Conservation (phyloP, 129 eudicot genomes). For the Lonicera japonica region DNA sequence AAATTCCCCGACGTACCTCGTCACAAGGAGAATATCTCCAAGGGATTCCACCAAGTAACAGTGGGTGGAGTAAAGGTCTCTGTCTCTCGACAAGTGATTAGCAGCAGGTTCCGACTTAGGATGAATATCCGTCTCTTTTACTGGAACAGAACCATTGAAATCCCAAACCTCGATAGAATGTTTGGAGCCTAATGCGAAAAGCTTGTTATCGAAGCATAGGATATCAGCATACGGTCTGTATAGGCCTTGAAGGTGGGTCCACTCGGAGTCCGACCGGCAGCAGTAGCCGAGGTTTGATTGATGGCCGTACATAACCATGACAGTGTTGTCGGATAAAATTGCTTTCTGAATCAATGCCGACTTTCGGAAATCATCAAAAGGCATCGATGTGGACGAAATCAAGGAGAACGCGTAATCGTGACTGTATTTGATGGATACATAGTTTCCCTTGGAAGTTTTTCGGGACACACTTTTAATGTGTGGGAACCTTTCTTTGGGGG, state of each 20-base stretch:
- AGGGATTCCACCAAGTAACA: constrained; percentile 8
- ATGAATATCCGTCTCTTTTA: not conserved
- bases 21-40: constrained; percentile 1
- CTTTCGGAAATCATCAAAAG: not conserved
- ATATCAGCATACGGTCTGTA: not conserved
- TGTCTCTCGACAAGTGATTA: not conserved
- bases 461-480: not conserved
- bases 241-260: not conserved
- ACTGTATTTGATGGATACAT: not conserved
- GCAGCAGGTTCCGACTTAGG: not conserved
- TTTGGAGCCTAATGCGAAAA: no score
- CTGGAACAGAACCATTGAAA: not conserved
- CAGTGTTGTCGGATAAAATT: not conserved
- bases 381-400: not conserved
- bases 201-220: not conserved
- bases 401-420: no score
- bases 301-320: not conserved
- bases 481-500: not conserved
- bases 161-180: constrained; percentile 13
- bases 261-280: not conserved
- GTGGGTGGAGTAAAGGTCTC: not conserved
- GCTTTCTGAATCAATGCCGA: not conserved
- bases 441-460: not conserved
- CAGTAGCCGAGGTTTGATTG: not conserved
- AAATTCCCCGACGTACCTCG: constrained; percentile 15